Evolutionary conservation across 1,139 yeast species (phyloP).

Genomic region (Zygosaccharomyces sapae): DNA sequence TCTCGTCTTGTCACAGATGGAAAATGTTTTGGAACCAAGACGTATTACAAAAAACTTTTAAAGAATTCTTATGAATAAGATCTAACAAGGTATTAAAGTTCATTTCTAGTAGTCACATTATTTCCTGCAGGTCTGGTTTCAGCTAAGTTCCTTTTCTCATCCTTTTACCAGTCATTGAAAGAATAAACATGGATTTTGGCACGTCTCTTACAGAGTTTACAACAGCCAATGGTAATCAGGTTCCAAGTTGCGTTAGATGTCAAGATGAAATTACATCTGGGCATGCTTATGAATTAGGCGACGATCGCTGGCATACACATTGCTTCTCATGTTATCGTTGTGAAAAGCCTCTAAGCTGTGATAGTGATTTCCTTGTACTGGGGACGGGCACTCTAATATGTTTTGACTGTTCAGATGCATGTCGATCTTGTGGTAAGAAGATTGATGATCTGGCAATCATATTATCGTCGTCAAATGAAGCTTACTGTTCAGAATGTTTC

Average conservation of each 20-base stretch:
- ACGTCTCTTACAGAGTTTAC: constrained; percentile 5
- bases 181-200: constrained; percentile 1
- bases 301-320: constrained; percentile 91
- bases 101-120: no score
- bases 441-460: constrained; percentile 91
- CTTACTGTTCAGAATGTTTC: constrained; percentile 89
- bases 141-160: no score
- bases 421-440: constrained; percentile 82
- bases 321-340: constrained; percentile 91
- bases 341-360: constrained; percentile 69
- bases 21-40: constrained; percentile 6
- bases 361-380: constrained; percentile 81
- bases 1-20: constrained; percentile 4
- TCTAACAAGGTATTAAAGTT: no score
- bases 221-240: not conserved
- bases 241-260: constrained; percentile 34
- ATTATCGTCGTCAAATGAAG: constrained; percentile 80
- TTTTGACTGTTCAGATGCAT: constrained; percentile 83
- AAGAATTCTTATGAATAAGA: no score
- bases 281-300: constrained; percentile 81
- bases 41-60: not conserved
- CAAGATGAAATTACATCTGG: constrained; percentile 57
- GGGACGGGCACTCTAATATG: constrained; percentile 93
- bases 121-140: no score
- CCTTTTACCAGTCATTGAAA: no score